Evolutionary conservation across 148 eudicot species (phyloP), one percentile per base, ranked within the genome.

Genomic region (Pouteria glomerata): DNA sequence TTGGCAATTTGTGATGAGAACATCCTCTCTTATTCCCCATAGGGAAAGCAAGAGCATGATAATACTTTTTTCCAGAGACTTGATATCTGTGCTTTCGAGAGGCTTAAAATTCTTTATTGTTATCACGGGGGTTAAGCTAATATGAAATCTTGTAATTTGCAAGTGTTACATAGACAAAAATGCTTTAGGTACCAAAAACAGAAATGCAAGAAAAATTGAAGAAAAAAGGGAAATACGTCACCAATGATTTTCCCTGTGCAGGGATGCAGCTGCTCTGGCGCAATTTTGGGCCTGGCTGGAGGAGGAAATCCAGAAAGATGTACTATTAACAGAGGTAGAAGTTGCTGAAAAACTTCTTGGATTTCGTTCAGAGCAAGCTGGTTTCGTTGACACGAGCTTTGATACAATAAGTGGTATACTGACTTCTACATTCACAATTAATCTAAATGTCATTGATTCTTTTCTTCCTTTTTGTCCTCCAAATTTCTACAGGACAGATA

Each of bases 241-340:
- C n/a, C n/a, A 31, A 23, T 61, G 44, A 69, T 55, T 21, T 53
- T 37, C 69, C 39, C 26, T 52, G 30, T 80, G 73, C 80, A 91
- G 99, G 84, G 99, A 95, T 88, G 99, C 97, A 45, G 99, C 94
- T 75, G 97, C 97, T 57, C 74, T 90, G 47, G 86, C 90, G 69
- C 86, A 91, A 59, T 95, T 95, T 71, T 92, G 97, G 97, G 84
- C 90, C 15, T 95, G 99, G 99, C 82, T 95, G 77, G 99, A 95
- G 80, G 79, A 82, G 73, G 93, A 88, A 81, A 88, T 95, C 56
- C 52, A 71, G 41, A 82, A 82, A 51, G 86, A 79, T 71, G 83
- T 47, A 52, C 61, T 77, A 58, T 69, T 90, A 72, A 88, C 99
- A 39, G 99, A 95, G 82, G 94, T 92, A 67, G 94, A 88, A 66